A percentile compares a stretch with the other conserved stretches of the same genome.
Conservation (phyloP, 192 early-diverging fungal genomes). For the Coemansia sp. region DNA sequence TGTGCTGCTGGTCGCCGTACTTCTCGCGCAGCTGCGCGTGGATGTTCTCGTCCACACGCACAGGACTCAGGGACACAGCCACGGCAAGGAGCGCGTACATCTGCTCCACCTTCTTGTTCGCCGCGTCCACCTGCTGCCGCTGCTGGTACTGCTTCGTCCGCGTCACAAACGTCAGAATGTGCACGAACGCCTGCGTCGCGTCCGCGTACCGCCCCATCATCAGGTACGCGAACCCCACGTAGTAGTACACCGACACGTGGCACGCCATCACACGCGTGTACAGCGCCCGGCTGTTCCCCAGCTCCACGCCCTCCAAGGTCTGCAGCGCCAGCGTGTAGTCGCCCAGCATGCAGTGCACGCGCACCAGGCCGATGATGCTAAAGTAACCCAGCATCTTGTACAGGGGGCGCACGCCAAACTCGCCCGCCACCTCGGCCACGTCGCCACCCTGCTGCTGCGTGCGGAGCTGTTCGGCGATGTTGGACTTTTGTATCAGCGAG, state of each 20-base stretch:
- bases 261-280: constrained; percentile 96
- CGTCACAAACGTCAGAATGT: constrained; percentile 86
- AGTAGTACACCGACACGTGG: constrained; percentile 97
- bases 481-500: constrained; percentile 93
- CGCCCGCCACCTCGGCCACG: constrained; percentile 83
- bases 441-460: constrained; percentile 89
- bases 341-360: constrained; percentile 94
- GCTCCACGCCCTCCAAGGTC: constrained; percentile 95
- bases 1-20: constrained; percentile 87
- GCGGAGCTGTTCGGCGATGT: constrained; percentile 90
- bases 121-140: constrained; percentile 86
- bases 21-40: constrained; percentile 88
- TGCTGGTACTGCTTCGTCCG: constrained; percentile 95
- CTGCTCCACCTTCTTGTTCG: constrained; percentile 91
- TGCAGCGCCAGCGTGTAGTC: constrained; percentile 95
- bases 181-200: constrained; percentile 89
- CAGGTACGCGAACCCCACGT: constrained; percentile 96
- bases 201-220: constrained; percentile 98
- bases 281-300: constrained; percentile 86
- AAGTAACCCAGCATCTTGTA: constrained; percentile 99
- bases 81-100: constrained; percentile 94
- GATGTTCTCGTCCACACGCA: constrained; percentile 90
- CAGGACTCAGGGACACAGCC: constrained; percentile 89
- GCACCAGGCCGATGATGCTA: constrained; percentile 85
- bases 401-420: constrained; percentile 83